These are phyloP conservation scores for Panaeolus cyanescens DNA, from an alignment of 768 basidiomycete species.

Conservation along the genomic window DNA sequence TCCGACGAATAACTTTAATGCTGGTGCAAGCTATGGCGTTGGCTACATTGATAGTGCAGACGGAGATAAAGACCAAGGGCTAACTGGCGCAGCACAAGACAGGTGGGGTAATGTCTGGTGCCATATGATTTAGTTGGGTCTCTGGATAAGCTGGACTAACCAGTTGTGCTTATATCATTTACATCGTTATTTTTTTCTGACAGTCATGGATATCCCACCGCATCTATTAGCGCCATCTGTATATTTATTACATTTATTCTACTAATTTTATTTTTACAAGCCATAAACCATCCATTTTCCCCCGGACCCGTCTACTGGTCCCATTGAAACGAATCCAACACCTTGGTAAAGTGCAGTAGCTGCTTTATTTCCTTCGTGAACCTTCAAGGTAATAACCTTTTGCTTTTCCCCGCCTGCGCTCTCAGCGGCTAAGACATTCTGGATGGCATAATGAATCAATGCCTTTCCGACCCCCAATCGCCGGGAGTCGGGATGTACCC, in stretches of 20 bases:
- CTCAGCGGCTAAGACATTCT: slow-evolving; percentile 6
- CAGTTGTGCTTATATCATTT: background rate
- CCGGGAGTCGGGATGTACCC: slow-evolving; percentile 17
- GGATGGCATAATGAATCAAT: slow-evolving; percentile 11
- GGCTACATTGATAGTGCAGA: slow-evolving; percentile 66
- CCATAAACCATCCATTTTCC: background rate
- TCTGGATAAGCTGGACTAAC: background rate
- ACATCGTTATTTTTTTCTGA: background rate
- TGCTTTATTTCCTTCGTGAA: slow-evolving; percentile 17
- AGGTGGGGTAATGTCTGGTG: slow-evolving; percentile 81
- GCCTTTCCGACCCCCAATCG: slow-evolving; percentile 9
- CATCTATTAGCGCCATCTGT: background rate
- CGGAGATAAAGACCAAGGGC: slow-evolving; percentile 49
- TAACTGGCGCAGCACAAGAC: slow-evolving; percentile 60
- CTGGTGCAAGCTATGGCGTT: slow-evolving; percentile 70
- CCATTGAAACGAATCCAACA: slow-evolving; percentile 15
- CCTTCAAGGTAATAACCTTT: slow-evolving; percentile 16
- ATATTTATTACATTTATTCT: background rate
- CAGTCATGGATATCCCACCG: background rate
- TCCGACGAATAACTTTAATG: slow-evolving; percentile 62
- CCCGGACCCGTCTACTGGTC: background rate
- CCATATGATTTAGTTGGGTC: slow-evolving; percentile 36
- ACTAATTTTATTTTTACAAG: background rate
- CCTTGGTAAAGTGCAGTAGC: slow-evolving; percentile 20
- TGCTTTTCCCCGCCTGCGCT: slow-evolving; percentile 6